A percentile compares a stretch with the other conserved stretches of the same genome.
These are phyloP conservation scores for Ganoderma meredithae DNA, from an alignment of 1,284 basidiomycete species.

Conservation along the genomic window DNA sequence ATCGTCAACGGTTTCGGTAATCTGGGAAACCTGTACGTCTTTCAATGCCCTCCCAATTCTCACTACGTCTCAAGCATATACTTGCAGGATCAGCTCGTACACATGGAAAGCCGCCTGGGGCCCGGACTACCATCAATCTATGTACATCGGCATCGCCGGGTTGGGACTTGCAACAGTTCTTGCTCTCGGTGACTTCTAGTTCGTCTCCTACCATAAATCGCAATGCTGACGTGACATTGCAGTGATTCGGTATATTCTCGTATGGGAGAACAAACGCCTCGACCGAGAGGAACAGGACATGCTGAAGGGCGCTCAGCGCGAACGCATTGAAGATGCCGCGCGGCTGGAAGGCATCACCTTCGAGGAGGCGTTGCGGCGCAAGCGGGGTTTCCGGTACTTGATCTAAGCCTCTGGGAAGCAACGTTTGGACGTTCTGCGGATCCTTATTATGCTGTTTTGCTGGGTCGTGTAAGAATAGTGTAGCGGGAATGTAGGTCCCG, in stretches of 20 bases:
- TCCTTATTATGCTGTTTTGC: neutral
- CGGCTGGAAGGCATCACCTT: slow-evolving; percentile 46
- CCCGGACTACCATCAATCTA: slow-evolving; percentile 48
- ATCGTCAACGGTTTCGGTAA: slow-evolving; percentile 52
- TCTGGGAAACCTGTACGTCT: slow-evolving; percentile 47
- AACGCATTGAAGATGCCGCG: slow-evolving; percentile 48
- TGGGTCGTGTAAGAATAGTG: neutral
- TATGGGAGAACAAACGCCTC: slow-evolving; percentile 44
- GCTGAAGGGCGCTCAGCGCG: slow-evolving; percentile 40
- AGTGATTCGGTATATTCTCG: slow-evolving; percentile 48
- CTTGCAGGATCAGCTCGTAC: slow-evolving; percentile 46
- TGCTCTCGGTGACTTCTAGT: slow-evolving; percentile 36
- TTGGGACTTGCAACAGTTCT: slow-evolving; percentile 40
- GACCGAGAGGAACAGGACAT: slow-evolving; percentile 46
- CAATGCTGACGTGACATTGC: neutral
- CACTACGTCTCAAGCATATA: neutral
- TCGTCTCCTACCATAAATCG: no score
- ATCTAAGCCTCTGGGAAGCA: slow-evolving; percentile 33
- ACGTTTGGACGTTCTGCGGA: no score
- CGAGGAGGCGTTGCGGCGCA: slow-evolving; percentile 47
- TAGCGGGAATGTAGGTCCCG: neutral
- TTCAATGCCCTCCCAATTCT: neutral
- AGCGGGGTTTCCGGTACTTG: slow-evolving; percentile 52
- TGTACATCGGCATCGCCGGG: slow-evolving; percentile 46
- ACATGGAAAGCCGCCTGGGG: slow-evolving; percentile 49